Evolutionary conservation across 1,139 yeast species (phyloP), one percentile per base, ranked within the genome.

Genomic region (Candida buenavistaensis): DNA sequence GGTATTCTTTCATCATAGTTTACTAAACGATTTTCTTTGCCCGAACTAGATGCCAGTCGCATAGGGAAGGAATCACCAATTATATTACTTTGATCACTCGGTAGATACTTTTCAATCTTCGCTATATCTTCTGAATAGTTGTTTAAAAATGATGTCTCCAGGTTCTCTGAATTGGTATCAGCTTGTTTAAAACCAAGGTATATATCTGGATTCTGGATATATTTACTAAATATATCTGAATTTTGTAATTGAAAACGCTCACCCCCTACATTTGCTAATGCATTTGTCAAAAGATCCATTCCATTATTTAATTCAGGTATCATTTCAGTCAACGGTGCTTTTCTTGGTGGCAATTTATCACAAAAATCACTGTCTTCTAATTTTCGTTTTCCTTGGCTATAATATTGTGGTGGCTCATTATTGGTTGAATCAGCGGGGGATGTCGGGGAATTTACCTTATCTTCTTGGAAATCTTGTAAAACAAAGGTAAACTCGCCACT

Each of bases 1-100:
- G 84, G 84, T 9, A 78, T 64, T 6, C 50, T 30, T 10, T 39
- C n/a, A n/a, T n/a, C n/a, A n/a, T n/a, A n/a, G n/a, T n/a, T n/a
- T n/a, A n/a, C n/a, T n/a, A n/a, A n/a, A n/a, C n/a, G 25, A n/a
- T 25, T 13, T 7, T 21, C 16, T 7, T 15, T 5, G 6, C 15
- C 10, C n/a, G 22, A 15, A 14, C 27, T 27, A 5, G 38, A 30
- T 9, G 28, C 11, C 33, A 28, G 30, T 19, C 41, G 26, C 41
- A 38, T 31, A 6, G 41, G 41, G 2, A 17, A 14, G 2, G 15
- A 47, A 7, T 40, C 42, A 3, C 40, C 35, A 15, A 26, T 11
- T 4, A 32, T 30, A 21, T 35, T 37, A 10, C 28, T 15, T 11
- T 12, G 31, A 5, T 26, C 16, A 14, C 22, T 16, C 6, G 53